Conservation (phyloP, 768 basidiomycete species). For the Aureoboletus auriporus region DNA sequence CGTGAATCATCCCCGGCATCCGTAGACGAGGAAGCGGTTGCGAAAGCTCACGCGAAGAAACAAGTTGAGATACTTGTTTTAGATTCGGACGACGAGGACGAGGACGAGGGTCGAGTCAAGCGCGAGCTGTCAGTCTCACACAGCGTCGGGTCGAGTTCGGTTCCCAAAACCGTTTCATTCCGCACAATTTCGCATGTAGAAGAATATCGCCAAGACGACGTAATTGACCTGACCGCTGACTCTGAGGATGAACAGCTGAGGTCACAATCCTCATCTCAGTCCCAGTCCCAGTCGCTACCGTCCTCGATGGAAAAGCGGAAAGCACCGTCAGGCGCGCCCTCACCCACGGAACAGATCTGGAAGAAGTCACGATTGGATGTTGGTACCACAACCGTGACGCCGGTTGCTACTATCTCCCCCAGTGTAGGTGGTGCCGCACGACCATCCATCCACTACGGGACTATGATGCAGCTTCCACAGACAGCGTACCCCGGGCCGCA, state of each 20-base stretch:
- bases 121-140: constrained; percentile 69
- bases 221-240: constrained; percentile 85
- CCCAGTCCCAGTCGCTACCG: constrained; percentile 28
- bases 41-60: constrained; percentile 44
- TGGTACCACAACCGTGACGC: constrained; percentile 8
- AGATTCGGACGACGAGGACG: constrained; percentile 68
- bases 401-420: constrained; percentile 22
- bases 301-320: constrained; percentile 56
- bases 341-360: constrained; percentile 68
- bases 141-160: constrained; percentile 39
- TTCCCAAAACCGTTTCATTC: constrained; percentile 24
- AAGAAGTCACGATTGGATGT: constrained; percentile 54
- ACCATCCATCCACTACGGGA: constrained; percentile 11
- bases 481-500: constrained; percentile 19
- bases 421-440: constrained; percentile 7
- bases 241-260: constrained; percentile 65
- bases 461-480: constrained; percentile 13
- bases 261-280: constrained; percentile 18
- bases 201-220: constrained; percentile 40
- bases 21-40: constrained; percentile 25
- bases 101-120: constrained; percentile 64
- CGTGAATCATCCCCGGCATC: constrained; percentile 25
- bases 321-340: constrained; percentile 43
- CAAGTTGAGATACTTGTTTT: constrained; percentile 59
- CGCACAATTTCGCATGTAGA: constrained; percentile 17